phyloP scores from a whole-genome alignment of 192 early-diverging fungal genomes.

The Coemansia brasiliensis region DNA sequence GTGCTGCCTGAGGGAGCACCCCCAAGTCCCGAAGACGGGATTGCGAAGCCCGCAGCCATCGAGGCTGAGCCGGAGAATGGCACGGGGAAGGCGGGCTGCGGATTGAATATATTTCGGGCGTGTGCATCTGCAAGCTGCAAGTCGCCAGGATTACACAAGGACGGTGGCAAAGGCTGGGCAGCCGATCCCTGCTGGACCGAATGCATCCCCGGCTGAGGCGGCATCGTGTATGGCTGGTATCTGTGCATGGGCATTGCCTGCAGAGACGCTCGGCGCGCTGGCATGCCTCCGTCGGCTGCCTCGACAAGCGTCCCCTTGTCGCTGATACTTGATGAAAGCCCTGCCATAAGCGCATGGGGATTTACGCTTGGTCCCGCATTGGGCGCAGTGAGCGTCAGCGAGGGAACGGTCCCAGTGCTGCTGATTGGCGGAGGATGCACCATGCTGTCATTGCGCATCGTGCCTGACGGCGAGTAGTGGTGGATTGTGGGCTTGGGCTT shows the following conservation, averaged over 20 bases:
- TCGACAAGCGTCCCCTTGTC: constrained; percentile 28
- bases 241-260: constrained; percentile 31
- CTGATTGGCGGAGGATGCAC: not conserved
- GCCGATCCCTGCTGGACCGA: constrained; percentile 1
- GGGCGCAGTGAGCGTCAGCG: constrained; percentile 5
- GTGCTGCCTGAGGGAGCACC: constrained; percentile 7
- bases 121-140: constrained; percentile 3
- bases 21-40: constrained; percentile 8
- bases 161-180: constrained; percentile 1
- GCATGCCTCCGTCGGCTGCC: constrained; percentile 1
- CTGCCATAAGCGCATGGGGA: constrained; percentile 16
- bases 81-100: constrained; percentile 19
- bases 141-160: constrained; percentile 2
- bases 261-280: constrained; percentile 37
- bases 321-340: constrained; percentile 46
- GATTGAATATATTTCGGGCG: not conserved
- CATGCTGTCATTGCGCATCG: not conserved
- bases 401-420: constrained; percentile 1
- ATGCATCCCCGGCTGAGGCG: not conserved
- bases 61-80: constrained; percentile 11
- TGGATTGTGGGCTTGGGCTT: constrained; percentile 16
- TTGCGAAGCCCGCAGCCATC: constrained; percentile 12
- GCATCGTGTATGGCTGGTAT: constrained; percentile 42
- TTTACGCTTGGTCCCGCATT: not conserved
- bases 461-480: constrained; percentile 27